Base-by-base conservation (phyloP, 345 rosid species). In the Durio zibethinus region DNA sequence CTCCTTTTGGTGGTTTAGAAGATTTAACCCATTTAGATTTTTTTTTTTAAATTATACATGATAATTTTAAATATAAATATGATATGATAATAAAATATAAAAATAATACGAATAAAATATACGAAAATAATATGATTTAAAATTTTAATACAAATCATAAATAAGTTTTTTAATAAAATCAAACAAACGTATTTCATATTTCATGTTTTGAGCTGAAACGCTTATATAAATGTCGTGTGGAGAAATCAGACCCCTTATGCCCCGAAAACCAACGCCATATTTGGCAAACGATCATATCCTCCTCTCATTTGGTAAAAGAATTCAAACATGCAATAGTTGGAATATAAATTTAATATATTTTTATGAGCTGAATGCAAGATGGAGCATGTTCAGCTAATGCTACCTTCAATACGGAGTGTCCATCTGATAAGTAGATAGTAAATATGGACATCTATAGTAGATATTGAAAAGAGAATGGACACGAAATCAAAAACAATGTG, bases 371-470 rank as follows among this genome's bases (percentile, higher is more conserved):
- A 80, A 47, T 52, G 76, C 76, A 80, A 68, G 31, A 64, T n/a
- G 38, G 54, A 42, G 67, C 69, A 36, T 29, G 65, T 79, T 72
- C 29, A 65, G 78, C 40, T 52, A 74, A 79, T 52, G 42, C 43
- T 52, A 62, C 16, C 78, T 70, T 67, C 59, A 62, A 45, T 78
- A 74, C 79, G 71, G 29, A 29, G 59, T 56, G 63, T 59, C 59
- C 72, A 56, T 5, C 72, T 72, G 47, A 61, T 35, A 50, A 31
- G 69, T 48, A 69, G 77, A 73, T 38, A 40, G 59, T 48, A 56
- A 74, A 63, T 70, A 76, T 73, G 76, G 60, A 74, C 76, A 79
- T 25, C 70, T 79, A 42, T 76, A 40, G 56, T 40, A 75, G 47
- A 61, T 73, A 63, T 45, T 71, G 64, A 68, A 38, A 60, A 40